A percentile compares a stretch with the other conserved stretches of the same genome.
These are phyloP conservation scores for Phyllosticta citriasiana DNA, from an alignment of 2,329 filamentous ascomycete species.

Conservation along the genomic window DNA sequence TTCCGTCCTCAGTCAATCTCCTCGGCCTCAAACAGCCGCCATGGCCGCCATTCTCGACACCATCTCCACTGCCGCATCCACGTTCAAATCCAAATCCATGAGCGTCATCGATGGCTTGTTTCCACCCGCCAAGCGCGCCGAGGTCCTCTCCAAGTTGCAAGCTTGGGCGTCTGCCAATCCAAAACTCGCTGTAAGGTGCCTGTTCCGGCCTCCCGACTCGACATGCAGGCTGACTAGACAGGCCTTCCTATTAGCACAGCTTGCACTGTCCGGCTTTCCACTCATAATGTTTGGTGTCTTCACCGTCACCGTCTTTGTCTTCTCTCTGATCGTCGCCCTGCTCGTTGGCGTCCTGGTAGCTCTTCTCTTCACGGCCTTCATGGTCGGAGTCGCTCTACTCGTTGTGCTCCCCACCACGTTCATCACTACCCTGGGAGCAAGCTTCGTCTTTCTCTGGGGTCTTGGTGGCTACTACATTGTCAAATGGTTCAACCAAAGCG, in stretches of 20 bases:
- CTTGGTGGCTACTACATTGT: constrained; percentile 48
- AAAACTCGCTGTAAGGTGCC: constrained; percentile 52
- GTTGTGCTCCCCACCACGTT: constrained; percentile 60
- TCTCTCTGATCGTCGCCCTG: constrained; percentile 53
- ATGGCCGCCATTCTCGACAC: constrained; percentile 21
- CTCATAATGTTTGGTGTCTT: constrained; percentile 60
- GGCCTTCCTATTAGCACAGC: constrained; percentile 59
- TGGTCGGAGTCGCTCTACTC: constrained; percentile 55
- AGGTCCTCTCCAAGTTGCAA: constrained; percentile 43
- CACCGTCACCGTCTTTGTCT: constrained; percentile 49
- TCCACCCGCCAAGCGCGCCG: constrained; percentile 50
- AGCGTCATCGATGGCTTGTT: constrained; percentile 43
- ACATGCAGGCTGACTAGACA: constrained; percentile 23
- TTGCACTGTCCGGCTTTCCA: constrained; percentile 56
- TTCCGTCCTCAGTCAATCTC: not conserved
- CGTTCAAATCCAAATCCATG: constrained; percentile 18
- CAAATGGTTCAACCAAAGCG: constrained; percentile 30
- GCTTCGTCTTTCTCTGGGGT: constrained; percentile 59
- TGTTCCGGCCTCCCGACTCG: not conserved
- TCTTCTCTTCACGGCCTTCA: constrained; percentile 55
- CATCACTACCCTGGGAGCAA: constrained; percentile 51
- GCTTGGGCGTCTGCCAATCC: constrained; percentile 55
- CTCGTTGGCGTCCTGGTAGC: constrained; percentile 41
- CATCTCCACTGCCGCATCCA: constrained; percentile 15
- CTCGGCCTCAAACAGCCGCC: constrained; percentile 2